These are phyloP conservation scores for Brettanomyces bruxellensis DNA, from an alignment of 805 yeast species.

Conservation along the genomic window DNA sequence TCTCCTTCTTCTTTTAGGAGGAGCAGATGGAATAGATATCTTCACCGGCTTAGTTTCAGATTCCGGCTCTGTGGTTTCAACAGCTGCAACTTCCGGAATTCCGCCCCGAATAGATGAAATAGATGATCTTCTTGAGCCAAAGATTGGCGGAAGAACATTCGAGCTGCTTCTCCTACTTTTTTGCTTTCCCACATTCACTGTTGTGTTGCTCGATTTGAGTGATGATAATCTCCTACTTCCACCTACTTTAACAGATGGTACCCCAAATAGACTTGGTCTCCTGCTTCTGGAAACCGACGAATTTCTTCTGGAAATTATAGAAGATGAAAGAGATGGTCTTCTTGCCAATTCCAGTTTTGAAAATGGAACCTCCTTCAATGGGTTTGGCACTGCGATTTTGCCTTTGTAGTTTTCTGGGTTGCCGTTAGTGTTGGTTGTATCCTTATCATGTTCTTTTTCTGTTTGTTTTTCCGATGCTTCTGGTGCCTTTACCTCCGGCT, in stretches of 20 bases:
- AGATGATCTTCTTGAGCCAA: constrained; percentile 1
- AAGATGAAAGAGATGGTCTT: constrained; percentile 3
- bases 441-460: too few relatives aligned
- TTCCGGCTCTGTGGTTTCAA: constrained; percentile 1
- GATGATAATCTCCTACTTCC: constrained; percentile 14
- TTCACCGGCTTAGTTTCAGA: neutral
- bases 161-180: constrained; percentile 10
- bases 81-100: neutral
- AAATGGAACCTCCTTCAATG: neutral
- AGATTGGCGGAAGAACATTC: constrained; percentile 1
- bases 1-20: constrained; percentile 1
- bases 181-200: constrained; percentile 3
- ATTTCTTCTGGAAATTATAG: neutral
- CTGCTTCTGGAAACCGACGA: constrained; percentile 2
- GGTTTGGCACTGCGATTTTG: neutral
- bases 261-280: constrained; percentile 2
- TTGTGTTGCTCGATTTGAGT: constrained; percentile 12
- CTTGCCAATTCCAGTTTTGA: neutral
- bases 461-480: neutral
- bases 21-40: constrained; percentile 1
- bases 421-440: neutral
- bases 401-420: neutral
- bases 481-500: neutral
- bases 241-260: constrained; percentile 1
- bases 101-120: constrained; percentile 1